phyloP scores from a whole-genome alignment of 2,329 filamentous ascomycete genomes.

The Colletotrichum trifolii region DNA sequence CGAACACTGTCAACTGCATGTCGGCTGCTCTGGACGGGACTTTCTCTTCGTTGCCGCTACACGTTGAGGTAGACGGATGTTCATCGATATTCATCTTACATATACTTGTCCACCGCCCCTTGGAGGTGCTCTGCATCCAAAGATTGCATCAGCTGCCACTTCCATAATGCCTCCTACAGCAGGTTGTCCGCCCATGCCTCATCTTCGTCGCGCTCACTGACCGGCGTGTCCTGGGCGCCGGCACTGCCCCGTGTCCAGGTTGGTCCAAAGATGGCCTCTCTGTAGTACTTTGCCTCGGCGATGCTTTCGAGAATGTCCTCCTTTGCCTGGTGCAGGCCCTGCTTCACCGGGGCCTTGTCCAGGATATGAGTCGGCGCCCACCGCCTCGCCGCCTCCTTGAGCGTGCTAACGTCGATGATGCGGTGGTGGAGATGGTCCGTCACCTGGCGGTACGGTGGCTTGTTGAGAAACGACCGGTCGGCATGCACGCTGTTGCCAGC shows the following conservation, averaged over 20 bases:
- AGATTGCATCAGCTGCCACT: too few relatives aligned
- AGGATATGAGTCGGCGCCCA: slow-evolving; percentile 78
- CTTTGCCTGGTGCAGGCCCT: slow-evolving; percentile 81
- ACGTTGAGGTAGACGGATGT: too few relatives aligned
- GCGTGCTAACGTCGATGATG: slow-evolving; percentile 88
- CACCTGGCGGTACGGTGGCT: slow-evolving; percentile 78
- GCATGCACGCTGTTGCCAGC: slow-evolving; percentile 95
- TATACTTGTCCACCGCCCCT: too few relatives aligned
- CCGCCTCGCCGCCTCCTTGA: slow-evolving; percentile 89
- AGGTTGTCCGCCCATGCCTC: slow-evolving; percentile 38
- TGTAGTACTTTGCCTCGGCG: slow-evolving; percentile 87
- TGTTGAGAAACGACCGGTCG: slow-evolving; percentile 83
- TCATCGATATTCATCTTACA: too few relatives aligned
- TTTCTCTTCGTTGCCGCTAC: too few relatives aligned
- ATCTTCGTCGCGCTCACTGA: slow-evolving; percentile 31
- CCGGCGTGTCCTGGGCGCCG: slow-evolving; percentile 29
- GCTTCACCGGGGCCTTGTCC: slow-evolving; percentile 75
- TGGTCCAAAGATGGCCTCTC: slow-evolving; percentile 71
- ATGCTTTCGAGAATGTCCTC: slow-evolving; percentile 97
- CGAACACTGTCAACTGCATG: too few relatives aligned
- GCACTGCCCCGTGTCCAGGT: slow-evolving; percentile 37
- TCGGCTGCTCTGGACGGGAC: too few relatives aligned
- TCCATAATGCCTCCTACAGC: slow-evolving; percentile 1
- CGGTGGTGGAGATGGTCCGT: slow-evolving; percentile 86
- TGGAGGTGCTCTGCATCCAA: too few relatives aligned